Percentiles rank a stretch among this genome's conserved stretches.
phyloP scores from a whole-genome alignment of 352 stramenopile genomes.

The Phytophthora palmivora region DNA sequence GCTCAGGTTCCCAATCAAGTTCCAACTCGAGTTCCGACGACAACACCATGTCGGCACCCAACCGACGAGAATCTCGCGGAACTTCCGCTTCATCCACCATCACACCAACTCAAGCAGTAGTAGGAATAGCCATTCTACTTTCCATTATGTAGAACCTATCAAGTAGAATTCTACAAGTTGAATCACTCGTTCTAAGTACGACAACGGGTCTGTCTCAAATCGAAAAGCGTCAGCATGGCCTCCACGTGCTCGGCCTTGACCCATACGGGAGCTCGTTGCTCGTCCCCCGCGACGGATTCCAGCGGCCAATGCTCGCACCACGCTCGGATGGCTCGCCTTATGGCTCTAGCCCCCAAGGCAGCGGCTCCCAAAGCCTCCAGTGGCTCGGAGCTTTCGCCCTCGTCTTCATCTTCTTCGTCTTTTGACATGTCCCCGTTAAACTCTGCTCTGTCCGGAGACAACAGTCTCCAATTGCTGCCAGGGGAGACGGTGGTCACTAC shows the following conservation, averaged over 20 bases:
- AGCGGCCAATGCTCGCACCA: slow-evolving; percentile 77
- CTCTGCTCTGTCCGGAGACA: slow-evolving; percentile 8
- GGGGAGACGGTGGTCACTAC: slow-evolving; percentile 51
- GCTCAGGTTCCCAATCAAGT: not conserved
- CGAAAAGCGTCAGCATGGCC: slow-evolving; percentile 8
- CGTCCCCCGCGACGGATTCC: slow-evolving; percentile 47
- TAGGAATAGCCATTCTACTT: not conserved
- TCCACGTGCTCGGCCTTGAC: slow-evolving; percentile 54
- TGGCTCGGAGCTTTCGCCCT: slow-evolving; percentile 17
- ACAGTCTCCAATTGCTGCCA: slow-evolving; percentile 34
- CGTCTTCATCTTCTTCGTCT: slow-evolving; percentile 35
- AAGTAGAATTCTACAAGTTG: no score
- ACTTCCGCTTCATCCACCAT: slow-evolving; percentile 5
- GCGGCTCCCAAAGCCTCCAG: slow-evolving; percentile 3
- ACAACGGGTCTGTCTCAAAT: not conserved
- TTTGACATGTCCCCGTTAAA: slow-evolving; percentile 31
- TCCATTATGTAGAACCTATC: no score
- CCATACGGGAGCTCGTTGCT: slow-evolving; percentile 73
- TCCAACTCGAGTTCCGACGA: slow-evolving; percentile 9
- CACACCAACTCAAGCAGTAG: not conserved
- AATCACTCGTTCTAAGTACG: slow-evolving; percentile 10
- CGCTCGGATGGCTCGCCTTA: slow-evolving; percentile 77
- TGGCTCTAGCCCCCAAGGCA: slow-evolving; percentile 77
- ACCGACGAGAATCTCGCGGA: slow-evolving; percentile 8
- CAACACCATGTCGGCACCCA: slow-evolving; percentile 24